Conservation (phyloP, 2,329 filamentous ascomycete genomes). For the Neonectria ditissima region DNA sequence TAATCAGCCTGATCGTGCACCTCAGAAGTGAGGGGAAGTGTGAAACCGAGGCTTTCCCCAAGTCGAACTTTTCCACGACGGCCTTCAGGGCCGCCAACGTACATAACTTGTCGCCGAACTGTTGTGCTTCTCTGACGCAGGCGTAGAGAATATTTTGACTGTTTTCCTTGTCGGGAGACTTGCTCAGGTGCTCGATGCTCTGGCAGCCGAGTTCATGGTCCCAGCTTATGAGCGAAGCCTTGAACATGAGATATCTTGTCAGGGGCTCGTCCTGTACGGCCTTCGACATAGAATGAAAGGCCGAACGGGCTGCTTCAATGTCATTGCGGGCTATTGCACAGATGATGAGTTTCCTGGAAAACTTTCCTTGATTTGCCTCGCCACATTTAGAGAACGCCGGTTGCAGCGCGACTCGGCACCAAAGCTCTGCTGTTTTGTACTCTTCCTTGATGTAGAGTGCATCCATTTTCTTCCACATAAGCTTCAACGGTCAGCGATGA, state of each 20-base stretch:
- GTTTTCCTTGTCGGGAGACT: conserved; percentile 60
- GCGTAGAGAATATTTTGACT: conserved; percentile 76
- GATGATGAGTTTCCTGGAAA: conserved; percentile 78
- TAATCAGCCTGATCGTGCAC: conserved; percentile 66
- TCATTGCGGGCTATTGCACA: conserved; percentile 69
- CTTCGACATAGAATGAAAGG: conserved; percentile 71
- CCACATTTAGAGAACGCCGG: conserved; percentile 74
- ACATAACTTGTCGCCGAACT: conserved; percentile 70
- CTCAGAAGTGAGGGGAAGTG: conserved; percentile 54
- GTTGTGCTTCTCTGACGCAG: conserved; percentile 82
- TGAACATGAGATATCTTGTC: conserved; percentile 82
- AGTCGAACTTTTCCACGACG: conserved; percentile 45
- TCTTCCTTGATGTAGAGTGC: conserved; percentile 63
- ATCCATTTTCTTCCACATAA: conserved; percentile 87
- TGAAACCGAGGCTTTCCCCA: conserved; percentile 31
- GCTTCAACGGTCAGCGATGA: conserved; percentile 56
- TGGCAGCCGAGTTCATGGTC: conserved; percentile 70
- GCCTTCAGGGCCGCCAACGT: conserved; percentile 57
- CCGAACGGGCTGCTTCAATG: conserved; percentile 36
- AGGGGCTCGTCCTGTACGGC: conserved; percentile 69
- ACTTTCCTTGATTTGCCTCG: conserved; percentile 73
- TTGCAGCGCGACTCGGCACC: conserved; percentile 79
- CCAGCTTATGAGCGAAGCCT: conserved; percentile 70
- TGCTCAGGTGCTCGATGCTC: conserved; percentile 72
- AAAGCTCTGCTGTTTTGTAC: conserved; percentile 69